Evolutionary conservation across 768 basidiomycete genomes (phyloP).

Genomic region (Boletus coccyginus): DNA sequence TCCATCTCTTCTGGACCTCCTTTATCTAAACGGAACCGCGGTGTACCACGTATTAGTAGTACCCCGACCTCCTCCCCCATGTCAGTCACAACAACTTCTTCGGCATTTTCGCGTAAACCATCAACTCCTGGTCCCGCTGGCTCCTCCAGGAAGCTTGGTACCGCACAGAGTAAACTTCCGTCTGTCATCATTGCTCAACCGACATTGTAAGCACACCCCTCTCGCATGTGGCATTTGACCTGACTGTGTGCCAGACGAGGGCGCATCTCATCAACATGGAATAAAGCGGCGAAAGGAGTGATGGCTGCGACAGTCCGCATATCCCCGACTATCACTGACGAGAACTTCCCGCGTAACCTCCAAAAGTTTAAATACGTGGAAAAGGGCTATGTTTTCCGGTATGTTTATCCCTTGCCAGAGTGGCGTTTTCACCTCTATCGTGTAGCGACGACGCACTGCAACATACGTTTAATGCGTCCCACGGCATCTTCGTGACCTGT

Average conservation of each 20-base stretch:
- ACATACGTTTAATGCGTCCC: constrained; percentile 22
- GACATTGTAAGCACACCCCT: constrained; percentile 17
- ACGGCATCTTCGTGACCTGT: constrained; percentile 42
- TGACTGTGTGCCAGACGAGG: constrained; percentile 20
- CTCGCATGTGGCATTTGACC: not conserved
- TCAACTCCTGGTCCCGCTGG: constrained; percentile 13
- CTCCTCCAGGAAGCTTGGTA: constrained; percentile 8
- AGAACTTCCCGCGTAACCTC: constrained; percentile 41
- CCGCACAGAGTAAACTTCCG: constrained; percentile 4
- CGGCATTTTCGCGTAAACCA: constrained; percentile 3
- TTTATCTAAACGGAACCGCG: constrained; percentile 1
- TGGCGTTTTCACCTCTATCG: constrained; percentile 7
- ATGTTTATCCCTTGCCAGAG: constrained; percentile 1
- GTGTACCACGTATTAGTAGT: constrained; percentile 5
- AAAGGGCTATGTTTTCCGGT: constrained; percentile 48
- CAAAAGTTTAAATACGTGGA: constrained; percentile 53
- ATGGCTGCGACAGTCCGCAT: constrained; percentile 35
- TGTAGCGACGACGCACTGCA: constrained; percentile 18
- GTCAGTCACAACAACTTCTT: not conserved
- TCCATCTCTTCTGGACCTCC: constrained; percentile 12
- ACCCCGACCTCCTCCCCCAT: constrained; percentile 10
- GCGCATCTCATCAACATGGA: constrained; percentile 32
- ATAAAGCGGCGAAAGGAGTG: constrained; percentile 19
- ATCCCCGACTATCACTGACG: constrained; percentile 33
- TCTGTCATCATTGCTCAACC: constrained; percentile 19